Conservation (phyloP, 257 asterid species). For the Orobanche coerulescens region DNA sequence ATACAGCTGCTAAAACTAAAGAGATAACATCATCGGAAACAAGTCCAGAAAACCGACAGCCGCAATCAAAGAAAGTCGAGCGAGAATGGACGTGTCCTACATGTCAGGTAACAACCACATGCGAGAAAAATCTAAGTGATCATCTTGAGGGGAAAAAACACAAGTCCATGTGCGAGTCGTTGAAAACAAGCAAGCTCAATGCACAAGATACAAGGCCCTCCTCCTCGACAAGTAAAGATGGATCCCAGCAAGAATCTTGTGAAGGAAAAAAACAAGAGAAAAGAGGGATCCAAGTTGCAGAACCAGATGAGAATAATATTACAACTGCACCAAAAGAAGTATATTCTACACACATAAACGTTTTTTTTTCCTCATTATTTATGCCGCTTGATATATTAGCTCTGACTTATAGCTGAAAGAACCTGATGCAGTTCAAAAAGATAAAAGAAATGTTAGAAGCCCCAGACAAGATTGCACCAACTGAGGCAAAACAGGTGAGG, state of each 20-base stretch:
- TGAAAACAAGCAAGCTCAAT: constrained; percentile 21
- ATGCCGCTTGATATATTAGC: background rate
- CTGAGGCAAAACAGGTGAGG: constrained; percentile 15
- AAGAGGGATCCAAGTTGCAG: background rate
- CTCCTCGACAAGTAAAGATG: background rate
- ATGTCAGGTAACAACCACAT: constrained; percentile 16
- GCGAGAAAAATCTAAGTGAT: constrained; percentile 10
- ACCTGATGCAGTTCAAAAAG: constrained; percentile 5
- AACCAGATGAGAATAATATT: constrained; percentile 5
- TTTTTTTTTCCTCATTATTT: background rate
- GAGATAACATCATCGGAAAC: constrained; percentile 13
- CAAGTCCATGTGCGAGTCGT: constrained; percentile 19
- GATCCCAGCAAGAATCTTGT: background rate
- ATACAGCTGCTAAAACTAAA: constrained; percentile 8
- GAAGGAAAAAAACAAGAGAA: background rate
- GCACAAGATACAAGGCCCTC: constrained; percentile 9
- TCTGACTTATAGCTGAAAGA: background rate
- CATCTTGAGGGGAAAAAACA: constrained; percentile 38
- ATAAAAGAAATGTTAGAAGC: background rate
- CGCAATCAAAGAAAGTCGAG: constrained; percentile 4
- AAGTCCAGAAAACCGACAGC: background rate
- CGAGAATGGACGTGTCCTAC: constrained; percentile 31
- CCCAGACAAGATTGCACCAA: background rate
- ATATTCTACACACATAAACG: background rate
- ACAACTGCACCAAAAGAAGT: constrained; percentile 16